phyloP scores from a whole-genome alignment of 768 basidiomycete species.

The Crassisporium funariophilum region DNA sequence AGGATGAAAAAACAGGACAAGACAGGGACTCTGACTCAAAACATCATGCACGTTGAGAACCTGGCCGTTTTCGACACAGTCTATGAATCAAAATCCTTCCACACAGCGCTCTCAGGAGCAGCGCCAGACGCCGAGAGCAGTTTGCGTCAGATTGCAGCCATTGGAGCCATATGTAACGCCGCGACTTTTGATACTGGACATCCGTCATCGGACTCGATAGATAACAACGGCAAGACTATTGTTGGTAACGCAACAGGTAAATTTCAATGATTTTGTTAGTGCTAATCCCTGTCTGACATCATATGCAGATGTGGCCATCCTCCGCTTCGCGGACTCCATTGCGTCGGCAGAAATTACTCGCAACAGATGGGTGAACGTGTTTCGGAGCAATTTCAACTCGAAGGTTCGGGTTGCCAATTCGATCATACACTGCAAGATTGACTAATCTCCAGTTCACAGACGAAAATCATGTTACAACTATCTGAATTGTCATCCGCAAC shows the following conservation, averaged over 20 bases:
- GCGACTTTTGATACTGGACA: constrained; percentile 40
- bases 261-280: background rate
- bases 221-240: constrained; percentile 32
- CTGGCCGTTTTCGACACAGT: constrained; percentile 39
- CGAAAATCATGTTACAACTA: constrained; percentile 57
- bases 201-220: constrained; percentile 23
- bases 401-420: constrained; percentile 21
- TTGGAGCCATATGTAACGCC: constrained; percentile 55
- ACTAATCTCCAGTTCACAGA: constrained; percentile 31
- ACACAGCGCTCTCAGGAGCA: constrained; percentile 7
- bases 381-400: constrained; percentile 43
- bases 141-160: constrained; percentile 35
- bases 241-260: constrained; percentile 58
- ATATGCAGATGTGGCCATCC: constrained; percentile 50
- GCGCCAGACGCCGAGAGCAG: constrained; percentile 12
- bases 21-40: constrained; percentile 63
- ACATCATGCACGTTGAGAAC: constrained; percentile 58
- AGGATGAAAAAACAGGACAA: constrained; percentile 42
- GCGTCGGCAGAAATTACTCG: constrained; percentile 27
- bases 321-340: constrained; percentile 48
- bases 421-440: background rate
- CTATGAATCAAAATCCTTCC: constrained; percentile 28
- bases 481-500: constrained; percentile 20
- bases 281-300: background rate
- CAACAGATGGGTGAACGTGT: constrained; percentile 36